Evolutionary conservation across 2,329 filamentous ascomycete species (phyloP).

Genomic region (Tolypocladium tundrense): DNA sequence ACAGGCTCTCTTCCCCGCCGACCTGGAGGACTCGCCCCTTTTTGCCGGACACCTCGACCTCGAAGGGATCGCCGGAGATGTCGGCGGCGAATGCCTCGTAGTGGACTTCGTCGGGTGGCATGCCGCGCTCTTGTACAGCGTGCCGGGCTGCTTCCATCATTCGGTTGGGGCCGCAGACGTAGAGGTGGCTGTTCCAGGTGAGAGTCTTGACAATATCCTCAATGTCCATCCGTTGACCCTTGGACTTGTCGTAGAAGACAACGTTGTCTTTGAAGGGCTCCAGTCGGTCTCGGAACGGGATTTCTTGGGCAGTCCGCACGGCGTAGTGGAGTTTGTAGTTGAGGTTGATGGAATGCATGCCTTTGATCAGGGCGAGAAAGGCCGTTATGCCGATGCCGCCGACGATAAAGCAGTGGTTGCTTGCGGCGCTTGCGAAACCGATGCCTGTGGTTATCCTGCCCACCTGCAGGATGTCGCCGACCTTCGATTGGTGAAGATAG

Average conservation of each 20-base stretch:
- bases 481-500: slow-evolving; percentile 41
- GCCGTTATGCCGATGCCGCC: slow-evolving; percentile 59
- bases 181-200: slow-evolving; percentile 46
- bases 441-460: slow-evolving; percentile 40
- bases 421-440: slow-evolving; percentile 32
- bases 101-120: slow-evolving; percentile 43
- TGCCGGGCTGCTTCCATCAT: slow-evolving; percentile 42
- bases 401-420: slow-evolving; percentile 51
- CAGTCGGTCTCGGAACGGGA: slow-evolving; percentile 43
- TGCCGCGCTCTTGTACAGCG: slow-evolving; percentile 28
- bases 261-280: slow-evolving; percentile 29
- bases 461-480: slow-evolving; percentile 40
- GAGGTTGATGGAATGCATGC: slow-evolving; percentile 32
- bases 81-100: slow-evolving; percentile 49
- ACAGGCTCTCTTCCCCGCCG: slow-evolving; percentile 35
- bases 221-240: slow-evolving; percentile 43
- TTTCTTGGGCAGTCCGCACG: slow-evolving; percentile 38
- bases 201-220: slow-evolving; percentile 34
- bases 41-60: slow-evolving; percentile 37
- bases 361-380: slow-evolving; percentile 40
- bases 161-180: slow-evolving; percentile 48
- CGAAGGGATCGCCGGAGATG: slow-evolving; percentile 48
- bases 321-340: slow-evolving; percentile 48
- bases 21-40: slow-evolving; percentile 32
- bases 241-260: slow-evolving; percentile 40